Conservation (phyloP, 2,329 filamentous ascomycete species). For the Simplicillium sp. region DNA sequence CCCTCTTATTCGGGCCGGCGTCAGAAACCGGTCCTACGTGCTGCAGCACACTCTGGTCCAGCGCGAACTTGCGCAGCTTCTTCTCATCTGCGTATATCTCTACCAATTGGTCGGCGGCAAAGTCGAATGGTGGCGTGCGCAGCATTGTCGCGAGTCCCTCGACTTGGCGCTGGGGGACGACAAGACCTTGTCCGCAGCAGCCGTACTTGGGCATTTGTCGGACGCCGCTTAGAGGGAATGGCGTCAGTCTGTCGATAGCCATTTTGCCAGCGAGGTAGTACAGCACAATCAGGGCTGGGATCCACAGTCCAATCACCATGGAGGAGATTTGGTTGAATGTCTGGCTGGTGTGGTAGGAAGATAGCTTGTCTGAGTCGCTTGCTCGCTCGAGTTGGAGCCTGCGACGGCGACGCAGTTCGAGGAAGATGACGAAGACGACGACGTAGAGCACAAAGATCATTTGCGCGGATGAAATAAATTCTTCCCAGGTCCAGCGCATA, state of each 20-base stretch:
- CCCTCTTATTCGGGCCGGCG: slow-evolving; percentile 16
- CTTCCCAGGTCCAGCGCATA: slow-evolving; percentile 28
- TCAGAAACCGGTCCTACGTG: slow-evolving; percentile 23
- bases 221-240: slow-evolving; percentile 11
- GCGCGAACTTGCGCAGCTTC: slow-evolving; percentile 22
- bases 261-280: slow-evolving; percentile 19
- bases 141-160: slow-evolving; percentile 15
- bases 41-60: slow-evolving; percentile 26
- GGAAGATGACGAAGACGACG: slow-evolving; percentile 10
- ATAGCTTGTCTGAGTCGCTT: neutral
- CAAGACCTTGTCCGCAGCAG: slow-evolving; percentile 27
- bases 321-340: slow-evolving; percentile 15
- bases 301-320: slow-evolving; percentile 18
- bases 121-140: slow-evolving; percentile 19
- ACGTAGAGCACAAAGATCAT: slow-evolving; percentile 17
- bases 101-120: slow-evolving; percentile 23
- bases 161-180: slow-evolving; percentile 22
- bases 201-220: slow-evolving; percentile 27
- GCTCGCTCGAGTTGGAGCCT: neutral
- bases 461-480: slow-evolving; percentile 18
- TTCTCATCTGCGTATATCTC: slow-evolving; percentile 21
- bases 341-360: slow-evolving; percentile 4
- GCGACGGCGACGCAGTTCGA: slow-evolving; percentile 6
- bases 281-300: slow-evolving; percentile 19
- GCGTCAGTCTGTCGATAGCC: slow-evolving; percentile 15